Conservation (phyloP, 495 filamentous ascomycete genomes). For the Neurospora cerealis region DNA sequence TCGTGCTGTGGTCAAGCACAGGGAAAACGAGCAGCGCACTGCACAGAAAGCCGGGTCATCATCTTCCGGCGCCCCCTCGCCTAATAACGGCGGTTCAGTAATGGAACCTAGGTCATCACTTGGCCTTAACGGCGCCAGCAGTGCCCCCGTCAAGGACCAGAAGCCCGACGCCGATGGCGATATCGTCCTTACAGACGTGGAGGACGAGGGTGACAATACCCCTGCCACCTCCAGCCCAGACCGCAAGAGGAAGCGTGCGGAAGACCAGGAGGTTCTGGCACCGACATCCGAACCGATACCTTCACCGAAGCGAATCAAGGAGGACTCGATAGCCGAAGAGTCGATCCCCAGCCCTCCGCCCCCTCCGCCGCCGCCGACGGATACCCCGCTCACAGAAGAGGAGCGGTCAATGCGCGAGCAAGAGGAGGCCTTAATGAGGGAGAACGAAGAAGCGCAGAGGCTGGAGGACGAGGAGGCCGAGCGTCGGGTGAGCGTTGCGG, state of each 20-base stretch:
- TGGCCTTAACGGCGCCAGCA: constrained; percentile 8
- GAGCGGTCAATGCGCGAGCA: constrained; percentile 33
- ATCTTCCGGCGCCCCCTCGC: background rate
- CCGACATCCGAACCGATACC: constrained; percentile 32
- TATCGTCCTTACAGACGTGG: constrained; percentile 20
- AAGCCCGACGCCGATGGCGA: constrained; percentile 21
- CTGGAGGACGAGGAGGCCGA: constrained; percentile 27
- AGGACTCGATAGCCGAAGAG: constrained; percentile 17
- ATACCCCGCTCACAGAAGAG: constrained; percentile 24
- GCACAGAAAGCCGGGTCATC: constrained; percentile 2
- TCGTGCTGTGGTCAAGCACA: constrained; percentile 68
- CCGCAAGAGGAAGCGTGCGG: constrained; percentile 55
- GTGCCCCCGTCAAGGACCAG: constrained; percentile 8
- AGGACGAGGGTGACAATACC: constrained; percentile 39
- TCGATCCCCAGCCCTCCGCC: constrained; percentile 31
- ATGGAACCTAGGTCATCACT: background rate
- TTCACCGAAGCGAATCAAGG: constrained; percentile 39
- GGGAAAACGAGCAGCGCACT: constrained; percentile 50
- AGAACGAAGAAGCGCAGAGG: constrained; percentile 33
- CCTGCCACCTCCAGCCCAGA: constrained; percentile 16
- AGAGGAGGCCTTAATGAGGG: constrained; percentile 25
- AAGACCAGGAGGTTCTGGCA: constrained; percentile 22
- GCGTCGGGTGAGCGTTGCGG: background rate
- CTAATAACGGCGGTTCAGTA: background rate
- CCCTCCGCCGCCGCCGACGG: constrained; percentile 30